These are phyloP conservation scores for Avena eriantha DNA, from an alignment of 176 grass and related monocot genomes.

Conservation along the genomic window DNA sequence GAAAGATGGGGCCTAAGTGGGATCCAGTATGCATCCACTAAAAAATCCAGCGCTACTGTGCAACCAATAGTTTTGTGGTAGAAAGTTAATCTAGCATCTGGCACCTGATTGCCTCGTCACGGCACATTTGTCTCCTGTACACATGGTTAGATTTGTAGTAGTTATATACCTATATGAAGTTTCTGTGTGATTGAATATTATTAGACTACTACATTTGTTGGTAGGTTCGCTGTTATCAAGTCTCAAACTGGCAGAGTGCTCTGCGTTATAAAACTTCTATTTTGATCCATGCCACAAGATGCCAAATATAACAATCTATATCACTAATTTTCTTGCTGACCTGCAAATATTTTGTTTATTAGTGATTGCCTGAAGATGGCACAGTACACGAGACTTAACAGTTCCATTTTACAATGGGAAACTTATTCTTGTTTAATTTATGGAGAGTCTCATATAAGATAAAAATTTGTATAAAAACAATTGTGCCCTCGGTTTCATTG, in stretches of 20 bases:
- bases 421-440: neutral
- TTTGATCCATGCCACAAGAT: neutral
- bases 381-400: neutral
- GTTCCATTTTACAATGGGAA: neutral
- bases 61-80: neutral
- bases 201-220: neutral
- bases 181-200: neutral
- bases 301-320: neutral
- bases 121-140: neutral
- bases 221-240: neutral
- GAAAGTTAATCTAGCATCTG: neutral
- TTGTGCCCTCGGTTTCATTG: constrained; percentile 10
- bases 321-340: neutral
- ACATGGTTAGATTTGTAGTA: neutral
- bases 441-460: constrained; percentile 23
- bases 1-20: neutral
- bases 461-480: constrained; percentile 16
- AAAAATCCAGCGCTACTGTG: neutral
- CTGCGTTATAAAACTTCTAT: neutral
- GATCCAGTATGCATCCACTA: neutral
- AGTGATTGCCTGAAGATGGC: neutral
- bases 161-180: neutral
- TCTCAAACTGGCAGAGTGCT: neutral
- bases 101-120: neutral
- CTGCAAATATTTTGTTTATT: neutral